A percentile compares a stretch with the other conserved stretches of the same genome.
phyloP scores from a whole-genome alignment of 2,329 filamentous ascomycete species.

The Penicillium expansum region DNA sequence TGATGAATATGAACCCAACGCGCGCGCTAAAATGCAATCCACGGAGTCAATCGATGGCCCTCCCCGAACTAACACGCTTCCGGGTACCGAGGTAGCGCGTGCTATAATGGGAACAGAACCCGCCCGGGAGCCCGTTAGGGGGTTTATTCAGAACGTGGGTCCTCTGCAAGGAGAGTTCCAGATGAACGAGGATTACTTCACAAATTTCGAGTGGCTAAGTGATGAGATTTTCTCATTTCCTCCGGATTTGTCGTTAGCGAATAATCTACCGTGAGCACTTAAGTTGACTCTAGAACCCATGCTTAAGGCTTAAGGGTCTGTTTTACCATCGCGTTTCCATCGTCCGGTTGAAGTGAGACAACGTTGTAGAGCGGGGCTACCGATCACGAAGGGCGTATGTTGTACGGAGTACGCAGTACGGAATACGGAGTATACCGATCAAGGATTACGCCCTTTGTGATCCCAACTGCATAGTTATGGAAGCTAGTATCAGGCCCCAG shows the following conservation, averaged over 20 bases:
- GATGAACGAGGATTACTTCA: constrained; percentile 40
- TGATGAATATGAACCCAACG: constrained; percentile 38
- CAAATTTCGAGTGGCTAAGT: constrained; percentile 41
- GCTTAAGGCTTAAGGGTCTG: not conserved
- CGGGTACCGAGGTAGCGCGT: constrained; percentile 8
- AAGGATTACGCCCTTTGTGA: not conserved
- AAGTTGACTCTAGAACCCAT: not conserved
- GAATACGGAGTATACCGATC: not conserved
- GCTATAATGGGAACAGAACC: constrained; percentile 5
- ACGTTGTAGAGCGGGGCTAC: not conserved
- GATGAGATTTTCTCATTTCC: constrained; percentile 32
- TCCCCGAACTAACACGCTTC: constrained; percentile 4
- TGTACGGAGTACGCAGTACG: too few relatives aligned
- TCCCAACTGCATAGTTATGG: not conserved
- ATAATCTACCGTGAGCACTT: constrained; percentile 14
- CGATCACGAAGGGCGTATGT: not conserved
- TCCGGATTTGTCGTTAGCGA: constrained; percentile 20
- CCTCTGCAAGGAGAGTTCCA: constrained; percentile 22
- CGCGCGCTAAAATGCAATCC: constrained; percentile 15
- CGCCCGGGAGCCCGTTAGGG: constrained; percentile 6
- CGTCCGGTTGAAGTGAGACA: not conserved
- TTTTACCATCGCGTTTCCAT: not conserved
- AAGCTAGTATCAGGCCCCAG: too few relatives aligned
- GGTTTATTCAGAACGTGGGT: not conserved
- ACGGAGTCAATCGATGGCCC: constrained; percentile 19